These are phyloP conservation scores for Chrysosporium keratinophilum DNA, from an alignment of 2,329 filamentous ascomycete species.

Conservation along the genomic window DNA sequence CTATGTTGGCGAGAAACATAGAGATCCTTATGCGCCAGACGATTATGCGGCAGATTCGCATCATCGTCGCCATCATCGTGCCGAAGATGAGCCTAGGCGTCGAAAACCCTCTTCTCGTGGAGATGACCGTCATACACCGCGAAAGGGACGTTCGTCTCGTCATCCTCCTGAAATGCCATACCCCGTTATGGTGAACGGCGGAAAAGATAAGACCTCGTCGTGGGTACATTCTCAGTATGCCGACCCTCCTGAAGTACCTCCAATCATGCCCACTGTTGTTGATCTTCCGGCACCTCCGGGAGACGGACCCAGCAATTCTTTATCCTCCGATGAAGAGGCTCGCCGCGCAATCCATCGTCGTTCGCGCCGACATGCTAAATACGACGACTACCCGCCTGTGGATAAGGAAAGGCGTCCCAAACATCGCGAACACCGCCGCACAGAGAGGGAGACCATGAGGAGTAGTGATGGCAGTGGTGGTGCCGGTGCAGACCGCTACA, in stretches of 20 bases:
- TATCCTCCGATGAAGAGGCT: slow-evolving; percentile 37
- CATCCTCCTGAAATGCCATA: slow-evolving; percentile 16
- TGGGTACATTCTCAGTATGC: slow-evolving; percentile 41
- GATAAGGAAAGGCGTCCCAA: slow-evolving; percentile 30
- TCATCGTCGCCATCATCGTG: slow-evolving; percentile 25
- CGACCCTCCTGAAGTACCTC: slow-evolving; percentile 40
- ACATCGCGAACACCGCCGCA: slow-evolving; percentile 24
- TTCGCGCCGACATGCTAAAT: slow-evolving; percentile 32
- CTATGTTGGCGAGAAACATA: slow-evolving; percentile 22
- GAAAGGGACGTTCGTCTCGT: slow-evolving; percentile 22
- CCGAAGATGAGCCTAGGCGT: slow-evolving; percentile 27
- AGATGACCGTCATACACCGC: slow-evolving; percentile 27
- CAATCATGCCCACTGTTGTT: slow-evolving; percentile 37
- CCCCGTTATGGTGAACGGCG: slow-evolving; percentile 27
- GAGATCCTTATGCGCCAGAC: slow-evolving; percentile 22
- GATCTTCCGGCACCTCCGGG: slow-evolving; percentile 29
- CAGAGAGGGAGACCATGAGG: slow-evolving; percentile 27
- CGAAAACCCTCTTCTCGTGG: slow-evolving; percentile 28
- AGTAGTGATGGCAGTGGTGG: slow-evolving; percentile 31
- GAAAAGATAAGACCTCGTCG: slow-evolving; percentile 41
- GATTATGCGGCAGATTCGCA: slow-evolving; percentile 24
- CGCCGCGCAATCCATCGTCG: slow-evolving; percentile 30
- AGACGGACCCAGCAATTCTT: slow-evolving; percentile 25
- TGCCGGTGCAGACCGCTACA: slow-evolving; percentile 32
- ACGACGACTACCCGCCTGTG: slow-evolving; percentile 31